These are phyloP conservation scores for Ramaria sp. DNA, from an alignment of 768 basidiomycete species.

Conservation along the genomic window DNA sequence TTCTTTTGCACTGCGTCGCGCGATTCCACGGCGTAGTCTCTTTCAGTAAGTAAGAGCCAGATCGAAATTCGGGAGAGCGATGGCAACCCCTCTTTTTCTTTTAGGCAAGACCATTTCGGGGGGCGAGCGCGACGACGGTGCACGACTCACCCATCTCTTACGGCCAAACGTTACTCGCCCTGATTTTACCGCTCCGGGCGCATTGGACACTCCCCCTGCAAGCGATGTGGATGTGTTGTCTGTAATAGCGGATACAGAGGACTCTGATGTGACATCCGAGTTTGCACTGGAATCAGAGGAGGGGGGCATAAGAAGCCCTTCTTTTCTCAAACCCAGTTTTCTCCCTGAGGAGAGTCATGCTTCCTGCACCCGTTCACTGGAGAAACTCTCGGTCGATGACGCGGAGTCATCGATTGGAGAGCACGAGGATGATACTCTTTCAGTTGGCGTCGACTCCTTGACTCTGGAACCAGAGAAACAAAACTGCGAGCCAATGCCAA, in stretches of 20 bases:
- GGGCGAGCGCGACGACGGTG: background rate
- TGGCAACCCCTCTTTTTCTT: background rate
- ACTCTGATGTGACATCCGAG: background rate
- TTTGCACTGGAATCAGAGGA: background rate
- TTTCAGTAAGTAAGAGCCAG: conserved; percentile 53
- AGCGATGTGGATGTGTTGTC: conserved; percentile 43
- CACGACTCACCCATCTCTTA: conserved; percentile 67
- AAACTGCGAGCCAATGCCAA: background rate
- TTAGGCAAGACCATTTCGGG: conserved; percentile 35
- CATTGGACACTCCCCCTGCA: conserved; percentile 59
- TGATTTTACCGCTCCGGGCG: conserved; percentile 30
- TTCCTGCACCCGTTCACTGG: background rate
- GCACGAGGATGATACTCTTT: background rate
- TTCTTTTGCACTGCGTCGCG: conserved; percentile 75
- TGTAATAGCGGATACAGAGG: background rate
- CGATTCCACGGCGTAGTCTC: conserved; percentile 71
- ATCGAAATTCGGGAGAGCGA: too few relatives aligned
- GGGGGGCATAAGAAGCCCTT: background rate
- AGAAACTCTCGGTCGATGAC: background rate
- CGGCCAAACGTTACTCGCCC: conserved; percentile 65
- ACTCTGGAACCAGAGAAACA: background rate
- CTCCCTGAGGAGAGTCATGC: background rate
- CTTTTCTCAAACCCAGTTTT: background rate
- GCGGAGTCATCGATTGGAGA: background rate
- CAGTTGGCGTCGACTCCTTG: background rate